Conservation (phyloP, 2,329 filamentous ascomycete species). For the Raffaelea deltoideospora region DNA sequence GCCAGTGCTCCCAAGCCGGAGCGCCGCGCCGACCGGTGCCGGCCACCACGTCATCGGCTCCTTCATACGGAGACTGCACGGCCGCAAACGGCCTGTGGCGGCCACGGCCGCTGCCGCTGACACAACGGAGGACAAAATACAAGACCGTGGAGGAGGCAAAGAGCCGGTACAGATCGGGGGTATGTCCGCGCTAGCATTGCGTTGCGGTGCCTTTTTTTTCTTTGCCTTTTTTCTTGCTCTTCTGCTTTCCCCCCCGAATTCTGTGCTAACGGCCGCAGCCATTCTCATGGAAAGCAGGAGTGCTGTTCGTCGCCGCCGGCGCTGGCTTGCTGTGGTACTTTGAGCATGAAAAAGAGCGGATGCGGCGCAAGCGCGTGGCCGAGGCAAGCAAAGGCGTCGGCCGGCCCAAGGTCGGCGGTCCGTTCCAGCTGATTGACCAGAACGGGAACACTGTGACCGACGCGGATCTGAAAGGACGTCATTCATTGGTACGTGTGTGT, state of each 20-base stretch:
- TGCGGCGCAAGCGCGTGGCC: constrained; percentile 77
- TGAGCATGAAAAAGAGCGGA: constrained; percentile 77
- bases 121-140: constrained; percentile 23
- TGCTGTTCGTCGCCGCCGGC: constrained; percentile 71
- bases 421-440: constrained; percentile 71
- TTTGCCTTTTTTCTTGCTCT: background rate
- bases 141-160: constrained; percentile 45
- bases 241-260: background rate
- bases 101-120: constrained; percentile 12
- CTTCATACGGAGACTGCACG: too few species aligned
- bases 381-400: constrained; percentile 90
- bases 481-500: constrained; percentile 48
- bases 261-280: constrained; percentile 36
- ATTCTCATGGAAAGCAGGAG: constrained; percentile 82
- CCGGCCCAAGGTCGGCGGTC: constrained; percentile 80
- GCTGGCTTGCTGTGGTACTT: constrained; percentile 77
- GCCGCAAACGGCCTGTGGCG: constrained; percentile 10
- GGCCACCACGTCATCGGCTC: too few species aligned
- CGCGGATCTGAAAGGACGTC: constrained; percentile 72
- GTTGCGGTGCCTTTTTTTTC: background rate
- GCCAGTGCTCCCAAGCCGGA: too few species aligned
- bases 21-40: too few species aligned
- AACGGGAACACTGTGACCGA: constrained; percentile 64
- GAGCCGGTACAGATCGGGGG: constrained; percentile 40
- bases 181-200: too few species aligned